Base-by-base conservation (phyloP, 441 rosid species). In the Erysimum cheiri region DNA sequence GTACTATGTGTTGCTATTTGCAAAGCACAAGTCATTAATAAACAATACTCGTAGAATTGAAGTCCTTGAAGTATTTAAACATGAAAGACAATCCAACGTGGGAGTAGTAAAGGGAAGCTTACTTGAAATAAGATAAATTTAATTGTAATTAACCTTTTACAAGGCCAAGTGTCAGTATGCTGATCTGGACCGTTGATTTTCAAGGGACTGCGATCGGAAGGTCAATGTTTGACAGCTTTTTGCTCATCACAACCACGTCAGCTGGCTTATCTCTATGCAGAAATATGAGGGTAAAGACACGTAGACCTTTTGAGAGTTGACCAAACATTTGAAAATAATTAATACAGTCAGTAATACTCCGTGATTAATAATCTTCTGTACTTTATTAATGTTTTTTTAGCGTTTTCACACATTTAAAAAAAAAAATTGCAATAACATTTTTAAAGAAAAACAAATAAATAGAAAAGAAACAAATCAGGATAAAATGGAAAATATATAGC, bases 161-260 rank as follows among this genome's bases (percentile, higher is more conserved):
- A 47, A 40, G 52, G 61, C 47, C 77, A 73, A 73, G 72, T 67
- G 62, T 31, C 54, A 58, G n/a, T n/a, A 8, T 10, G 17, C 22
- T 41, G n/a, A 52, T 66, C 56, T 49, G 41, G 43, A 53, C 63
- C 39, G 68, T 73, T 52, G 67, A 52, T 66, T 58, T 32, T 60
- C 1, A 39, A 19, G n/a, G 54, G 46, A 37, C 59, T 13, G 50
- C 33, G 64, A 72, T 72, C n/a, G 6, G 5, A 47, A 64, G 60
- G 77, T 72, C 72, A 67, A 60, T 53, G 62, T 60, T 60, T 28
- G 64, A 61, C 69, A 74, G 77, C 67, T 65, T 10, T 29, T 39
- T n/a, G 22, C 55, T 31, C 22, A 60, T 74, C 73, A 74, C 6
- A 36, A 6, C 78, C 78, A 74, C 73, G 64, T 74, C 59, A 67